Evolutionary conservation across 441 rosid species (phyloP).

Genomic region (Brassica balearica): DNA sequence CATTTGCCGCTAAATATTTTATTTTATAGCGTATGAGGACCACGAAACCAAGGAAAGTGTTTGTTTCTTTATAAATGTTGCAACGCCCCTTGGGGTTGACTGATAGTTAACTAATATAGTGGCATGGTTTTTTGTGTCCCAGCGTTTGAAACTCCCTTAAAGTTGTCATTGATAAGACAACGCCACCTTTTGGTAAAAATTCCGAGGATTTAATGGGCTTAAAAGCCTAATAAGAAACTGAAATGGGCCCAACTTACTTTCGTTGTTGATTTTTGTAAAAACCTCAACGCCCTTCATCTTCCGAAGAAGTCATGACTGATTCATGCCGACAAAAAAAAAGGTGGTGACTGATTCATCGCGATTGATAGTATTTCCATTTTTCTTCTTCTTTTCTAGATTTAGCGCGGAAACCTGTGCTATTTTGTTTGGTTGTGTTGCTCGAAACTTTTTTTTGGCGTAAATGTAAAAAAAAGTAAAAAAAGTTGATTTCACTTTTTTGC

Average conservation of each 20-base stretch:
- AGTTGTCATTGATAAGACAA: background rate
- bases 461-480: too few relatives aligned
- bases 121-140: background rate
- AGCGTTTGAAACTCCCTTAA: background rate
- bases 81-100: background rate
- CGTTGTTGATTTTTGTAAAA: background rate
- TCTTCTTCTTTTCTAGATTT: too few relatives aligned
- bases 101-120: background rate
- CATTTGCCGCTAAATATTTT: background rate
- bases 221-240: slow-evolving; percentile 4
- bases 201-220: background rate
- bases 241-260: background rate
- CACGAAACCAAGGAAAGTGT: background rate
- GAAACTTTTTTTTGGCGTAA: too few relatives aligned
- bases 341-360: background rate
- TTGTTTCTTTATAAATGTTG: background rate
- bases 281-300: background rate
- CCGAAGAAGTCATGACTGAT: too few relatives aligned
- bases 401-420: too few relatives aligned
- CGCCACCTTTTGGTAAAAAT: background rate
- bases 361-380: background rate
- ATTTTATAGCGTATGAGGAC: background rate
- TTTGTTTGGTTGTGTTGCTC: too few relatives aligned
- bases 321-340: too few relatives aligned
- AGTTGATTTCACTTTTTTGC: too few relatives aligned